A percentile compares a stretch with the other conserved stretches of the same genome.
Conservation (phyloP, 2,329 filamentous ascomycete species). For the Exophiala oligosperma region DNA sequence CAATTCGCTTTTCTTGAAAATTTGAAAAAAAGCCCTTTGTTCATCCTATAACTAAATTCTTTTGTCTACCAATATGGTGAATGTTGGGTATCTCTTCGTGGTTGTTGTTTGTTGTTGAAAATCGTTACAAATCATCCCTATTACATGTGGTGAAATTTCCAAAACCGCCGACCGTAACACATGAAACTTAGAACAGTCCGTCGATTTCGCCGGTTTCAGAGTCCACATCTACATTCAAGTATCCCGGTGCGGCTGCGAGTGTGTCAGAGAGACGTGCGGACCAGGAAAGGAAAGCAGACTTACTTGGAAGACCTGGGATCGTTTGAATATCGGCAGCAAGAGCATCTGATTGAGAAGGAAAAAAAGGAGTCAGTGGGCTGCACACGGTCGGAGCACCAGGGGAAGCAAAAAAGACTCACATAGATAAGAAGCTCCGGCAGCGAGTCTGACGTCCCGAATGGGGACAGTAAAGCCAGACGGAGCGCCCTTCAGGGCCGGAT, state of each 20-base stretch:
- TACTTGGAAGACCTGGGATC: conserved; percentile 83
- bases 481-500: conserved; percentile 90
- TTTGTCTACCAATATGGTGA: not conserved
- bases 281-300: not conserved
- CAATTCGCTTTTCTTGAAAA: no score
- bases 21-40: no score
- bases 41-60: not conserved
- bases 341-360: not conserved
- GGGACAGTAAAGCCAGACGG: conserved; percentile 93
- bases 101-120: not conserved
- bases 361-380: not conserved
- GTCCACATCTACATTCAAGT: conserved; percentile 87
- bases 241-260: conserved; percentile 72
- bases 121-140: not conserved
- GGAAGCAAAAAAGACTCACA: conserved; percentile 55
- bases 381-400: not conserved
- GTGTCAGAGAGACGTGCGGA: not conserved
- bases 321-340: conserved; percentile 73
- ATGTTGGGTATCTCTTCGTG: not conserved
- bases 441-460: conserved; percentile 90
- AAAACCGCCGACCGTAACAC: no score
- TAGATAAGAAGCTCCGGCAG: conserved; percentile 90
- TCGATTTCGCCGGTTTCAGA: conserved; percentile 81
- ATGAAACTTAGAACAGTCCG: conserved; percentile 70
- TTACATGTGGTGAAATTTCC: not conserved